These are phyloP conservation scores for Prunus salicina DNA, from an alignment of 306 rosid species.

Conservation along the genomic window DNA sequence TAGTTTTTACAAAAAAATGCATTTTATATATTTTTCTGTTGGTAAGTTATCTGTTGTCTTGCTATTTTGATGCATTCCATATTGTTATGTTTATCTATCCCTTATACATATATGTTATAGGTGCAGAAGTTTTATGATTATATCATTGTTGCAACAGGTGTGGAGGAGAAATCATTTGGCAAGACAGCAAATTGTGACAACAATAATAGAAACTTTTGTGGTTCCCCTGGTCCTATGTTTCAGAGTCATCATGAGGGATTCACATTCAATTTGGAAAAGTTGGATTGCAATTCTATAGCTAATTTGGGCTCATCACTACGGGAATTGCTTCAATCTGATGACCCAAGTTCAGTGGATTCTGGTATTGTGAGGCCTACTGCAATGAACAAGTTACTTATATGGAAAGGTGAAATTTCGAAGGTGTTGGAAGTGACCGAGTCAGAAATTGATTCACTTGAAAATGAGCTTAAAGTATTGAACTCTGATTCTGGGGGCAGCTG, in stretches of 20 bases:
- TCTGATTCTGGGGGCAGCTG: conserved; percentile 38
- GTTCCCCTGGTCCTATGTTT: conserved; percentile 47
- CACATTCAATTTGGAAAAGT: conserved; percentile 62
- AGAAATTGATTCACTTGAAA: conserved; percentile 90
- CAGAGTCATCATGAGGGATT: conserved; percentile 47
- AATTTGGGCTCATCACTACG: conserved; percentile 52
- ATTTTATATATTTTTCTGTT: not conserved
- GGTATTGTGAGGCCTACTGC: conserved; percentile 52
- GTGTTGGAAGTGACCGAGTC: conserved; percentile 80
- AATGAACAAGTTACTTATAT: conserved; percentile 67
- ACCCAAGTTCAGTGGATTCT: conserved; percentile 50
- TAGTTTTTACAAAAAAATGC: not conserved
- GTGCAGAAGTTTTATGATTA: not conserved
- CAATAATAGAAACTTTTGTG: conserved; percentile 46
- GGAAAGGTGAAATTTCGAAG: conserved; percentile 86
- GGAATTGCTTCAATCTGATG: conserved; percentile 69
- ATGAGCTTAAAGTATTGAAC: conserved; percentile 61
- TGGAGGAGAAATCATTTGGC: conserved; percentile 70
- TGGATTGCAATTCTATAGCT: conserved; percentile 52
- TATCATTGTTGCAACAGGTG: conserved; percentile 42
- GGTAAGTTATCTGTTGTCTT: not conserved
- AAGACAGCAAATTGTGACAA: conserved; percentile 50
- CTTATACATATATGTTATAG: not conserved
- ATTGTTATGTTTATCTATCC: not conserved
- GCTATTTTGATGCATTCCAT: not conserved